Percentiles rank a stretch among this genome's conserved stretches.
Evolutionary conservation across 352 stramenopile species (phyloP).

Genomic region (Phytopythium litorale): DNA sequence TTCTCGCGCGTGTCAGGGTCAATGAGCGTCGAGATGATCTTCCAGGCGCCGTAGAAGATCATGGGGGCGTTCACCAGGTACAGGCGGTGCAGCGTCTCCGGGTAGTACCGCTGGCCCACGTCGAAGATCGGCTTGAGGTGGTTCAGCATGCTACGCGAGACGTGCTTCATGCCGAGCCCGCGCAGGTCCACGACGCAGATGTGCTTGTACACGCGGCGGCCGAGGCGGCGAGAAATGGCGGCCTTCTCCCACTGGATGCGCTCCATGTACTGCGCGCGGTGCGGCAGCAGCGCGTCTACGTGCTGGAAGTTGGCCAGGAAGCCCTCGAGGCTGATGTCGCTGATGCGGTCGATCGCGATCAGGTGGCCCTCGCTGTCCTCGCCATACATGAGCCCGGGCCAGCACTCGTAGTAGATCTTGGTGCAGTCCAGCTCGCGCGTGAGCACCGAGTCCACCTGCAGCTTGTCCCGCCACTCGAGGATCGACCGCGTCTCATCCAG

Average conservation of each 20-base stretch:
- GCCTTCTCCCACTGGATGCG: constrained; percentile 75
- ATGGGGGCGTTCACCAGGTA: constrained; percentile 82
- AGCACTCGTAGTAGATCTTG: constrained; percentile 67
- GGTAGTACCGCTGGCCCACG: constrained; percentile 74
- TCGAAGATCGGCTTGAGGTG: constrained; percentile 81
- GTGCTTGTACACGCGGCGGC: constrained; percentile 75
- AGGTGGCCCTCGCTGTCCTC: constrained; percentile 73
- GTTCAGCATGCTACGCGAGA: constrained; percentile 47
- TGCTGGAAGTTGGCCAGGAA: constrained; percentile 56
- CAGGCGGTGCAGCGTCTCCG: constrained; percentile 71
- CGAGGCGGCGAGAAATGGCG: constrained; percentile 58
- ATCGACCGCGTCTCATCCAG: constrained; percentile 61
- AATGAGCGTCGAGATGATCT: constrained; percentile 68
- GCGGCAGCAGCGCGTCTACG: constrained; percentile 51
- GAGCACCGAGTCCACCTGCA: constrained; percentile 49
- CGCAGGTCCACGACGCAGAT: constrained; percentile 80
- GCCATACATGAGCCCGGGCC: constrained; percentile 58
- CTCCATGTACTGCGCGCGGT: constrained; percentile 78
- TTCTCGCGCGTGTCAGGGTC: constrained; percentile 77
- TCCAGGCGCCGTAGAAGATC: constrained; percentile 82
- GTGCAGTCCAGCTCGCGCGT: constrained; percentile 43
- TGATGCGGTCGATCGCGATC: constrained; percentile 61
- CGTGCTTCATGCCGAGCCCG: constrained; percentile 63
- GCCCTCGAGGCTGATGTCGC: constrained; percentile 58
- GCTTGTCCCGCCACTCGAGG: constrained; percentile 42